Evolutionary conservation across 2,329 filamentous ascomycete genomes (phyloP).

Genomic region (Cadophora malorum): DNA sequence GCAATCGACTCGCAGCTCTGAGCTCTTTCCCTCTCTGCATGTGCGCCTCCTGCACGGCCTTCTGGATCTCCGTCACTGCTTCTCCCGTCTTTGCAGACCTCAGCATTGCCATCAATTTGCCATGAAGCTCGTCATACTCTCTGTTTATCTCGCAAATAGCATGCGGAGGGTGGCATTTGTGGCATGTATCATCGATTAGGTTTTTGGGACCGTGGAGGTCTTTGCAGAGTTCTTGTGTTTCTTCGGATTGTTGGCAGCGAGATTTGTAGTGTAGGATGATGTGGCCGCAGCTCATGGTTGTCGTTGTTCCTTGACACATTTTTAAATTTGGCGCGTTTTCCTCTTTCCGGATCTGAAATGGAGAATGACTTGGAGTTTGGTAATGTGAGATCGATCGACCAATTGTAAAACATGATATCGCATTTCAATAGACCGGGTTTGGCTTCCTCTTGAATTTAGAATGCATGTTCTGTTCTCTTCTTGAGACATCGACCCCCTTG

Average conservation of each 20-base stretch:
- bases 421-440: neutral
- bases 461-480: neutral
- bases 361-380: neutral
- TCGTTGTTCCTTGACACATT: slow-evolving; percentile 31
- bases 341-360: neutral
- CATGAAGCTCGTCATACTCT: slow-evolving; percentile 42
- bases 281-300: slow-evolving; percentile 28
- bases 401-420: neutral
- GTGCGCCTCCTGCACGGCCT: slow-evolving; percentile 14
- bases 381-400: neutral
- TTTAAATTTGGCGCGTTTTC: neutral
- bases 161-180: slow-evolving; percentile 46
- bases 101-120: slow-evolving; percentile 41
- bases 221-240: slow-evolving; percentile 9
- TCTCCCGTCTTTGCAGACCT: slow-evolving; percentile 39
- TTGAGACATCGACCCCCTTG: neutral
- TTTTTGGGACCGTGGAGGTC: slow-evolving; percentile 12
- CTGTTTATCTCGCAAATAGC: slow-evolving; percentile 37
- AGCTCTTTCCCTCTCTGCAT: slow-evolving; percentile 23
- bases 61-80: slow-evolving; percentile 29
- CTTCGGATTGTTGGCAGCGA: slow-evolving; percentile 2
- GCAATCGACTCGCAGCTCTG: slow-evolving; percentile 20
- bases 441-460: neutral
- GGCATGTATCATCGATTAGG: slow-evolving; percentile 48
- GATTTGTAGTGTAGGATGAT: slow-evolving; percentile 21